Evolutionary conservation across 352 stramenopile species (phyloP).

Genomic region (Phytophthora niederhauseri): DNA sequence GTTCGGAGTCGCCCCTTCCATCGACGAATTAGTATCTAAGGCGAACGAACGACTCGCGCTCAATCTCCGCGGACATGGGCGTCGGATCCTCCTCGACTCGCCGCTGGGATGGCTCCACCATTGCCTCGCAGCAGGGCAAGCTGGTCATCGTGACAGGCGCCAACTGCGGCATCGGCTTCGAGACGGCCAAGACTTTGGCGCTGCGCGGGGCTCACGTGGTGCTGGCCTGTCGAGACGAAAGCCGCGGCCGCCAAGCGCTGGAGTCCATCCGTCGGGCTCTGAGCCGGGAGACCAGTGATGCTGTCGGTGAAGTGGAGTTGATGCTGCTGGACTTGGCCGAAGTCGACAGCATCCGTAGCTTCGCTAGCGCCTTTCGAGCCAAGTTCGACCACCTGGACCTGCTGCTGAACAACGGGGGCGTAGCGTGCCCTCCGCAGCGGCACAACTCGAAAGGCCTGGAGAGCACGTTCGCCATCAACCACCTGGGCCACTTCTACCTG

Average conservation of each 20-base stretch:
- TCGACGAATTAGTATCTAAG: conserved; percentile 9
- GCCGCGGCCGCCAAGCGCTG: conserved; percentile 31
- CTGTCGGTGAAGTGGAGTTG: conserved; percentile 39
- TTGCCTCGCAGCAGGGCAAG: conserved; percentile 50
- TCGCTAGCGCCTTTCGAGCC: conserved; percentile 42
- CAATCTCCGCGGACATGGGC: conserved; percentile 14
- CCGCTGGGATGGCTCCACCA: conserved; percentile 30
- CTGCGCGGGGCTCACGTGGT: conserved; percentile 69
- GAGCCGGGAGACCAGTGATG: not conserved
- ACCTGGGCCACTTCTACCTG: conserved; percentile 59
- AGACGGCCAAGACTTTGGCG: conserved; percentile 66
- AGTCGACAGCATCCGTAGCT: conserved; percentile 50
- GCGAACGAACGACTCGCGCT: not conserved
- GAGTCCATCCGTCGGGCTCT: conserved; percentile 31
- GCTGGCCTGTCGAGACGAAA: conserved; percentile 68
- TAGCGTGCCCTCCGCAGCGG: conserved; percentile 32
- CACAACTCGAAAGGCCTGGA: conserved; percentile 39
- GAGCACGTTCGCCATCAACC: conserved; percentile 55
- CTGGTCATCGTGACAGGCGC: conserved; percentile 84
- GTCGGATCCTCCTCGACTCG: conserved; percentile 15
- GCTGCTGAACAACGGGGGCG: conserved; percentile 75
- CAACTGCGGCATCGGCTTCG: conserved; percentile 87
- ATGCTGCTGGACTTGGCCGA: conserved; percentile 58
- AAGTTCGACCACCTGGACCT: conserved; percentile 55
- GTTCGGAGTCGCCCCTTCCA: not conserved